Evolutionary conservation across 73 alveolate species (phyloP), one percentile per base, ranked within the genome.

Genomic region (Paramecium tetraurelia): DNA sequence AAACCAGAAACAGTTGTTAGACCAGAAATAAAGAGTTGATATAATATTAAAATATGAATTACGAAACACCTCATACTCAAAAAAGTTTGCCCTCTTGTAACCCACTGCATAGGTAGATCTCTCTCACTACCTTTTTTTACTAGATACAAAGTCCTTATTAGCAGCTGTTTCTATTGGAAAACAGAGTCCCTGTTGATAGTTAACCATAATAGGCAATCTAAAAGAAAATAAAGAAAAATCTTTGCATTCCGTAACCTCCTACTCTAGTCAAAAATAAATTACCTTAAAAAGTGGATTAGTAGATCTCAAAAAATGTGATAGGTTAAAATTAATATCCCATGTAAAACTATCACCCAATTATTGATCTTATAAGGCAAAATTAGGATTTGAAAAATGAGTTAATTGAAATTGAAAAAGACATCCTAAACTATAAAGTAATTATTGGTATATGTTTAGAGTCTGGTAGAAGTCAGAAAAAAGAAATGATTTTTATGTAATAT

Each of bases 81-180:
- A 33, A 75, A 75, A 36, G 48, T 31, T 16, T 75, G 9, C 68
- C 0, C 20, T 14, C 10, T 36, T 33, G n/a, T 44, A 16, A n/a
- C 22, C 84, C n/a, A 5, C 40, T 24, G 10, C 84, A 22, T 3
- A 16, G 27, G 59, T 75, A 75, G 21, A 18, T 14, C 41, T 14
- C 20, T 75, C 59, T 75, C 14, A 5, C 24, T 18, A 71, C 8
- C 18, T 24, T 4, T 24, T 4, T 29, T 1, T 6, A 9, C 27
- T 36, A 29, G 48, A 40, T 75, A 1, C 69, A 75, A 40, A 75
- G 87, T 75, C 87, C 69, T 75, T 75, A 75, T 75, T 36, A 75
- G 9, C n/a, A 75, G 8, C 59, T 75, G 68, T 36, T 75, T 44
- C 9, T 21, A 4, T 9, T 72, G 5, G 41, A 44, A 72, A 40